Percentiles rank a stretch among this genome's conserved stretches.
These are phyloP conservation scores for Eutrema heterophyllum DNA, from an alignment of 345 rosid genomes.

Conservation along the genomic window DNA sequence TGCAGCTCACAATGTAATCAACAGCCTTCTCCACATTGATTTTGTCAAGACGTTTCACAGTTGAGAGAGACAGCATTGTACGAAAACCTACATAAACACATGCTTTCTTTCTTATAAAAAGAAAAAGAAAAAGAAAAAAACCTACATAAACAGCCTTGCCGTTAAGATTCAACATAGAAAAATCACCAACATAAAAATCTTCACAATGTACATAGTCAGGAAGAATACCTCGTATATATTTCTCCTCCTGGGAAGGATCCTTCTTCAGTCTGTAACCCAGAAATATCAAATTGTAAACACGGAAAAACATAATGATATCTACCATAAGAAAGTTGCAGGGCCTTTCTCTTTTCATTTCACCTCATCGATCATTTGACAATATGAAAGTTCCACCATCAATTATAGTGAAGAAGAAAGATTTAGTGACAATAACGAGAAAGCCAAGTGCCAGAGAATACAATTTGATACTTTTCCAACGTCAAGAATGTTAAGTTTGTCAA, in stretches of 20 bases:
- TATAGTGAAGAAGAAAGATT: background rate
- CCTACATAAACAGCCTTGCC: too few species aligned
- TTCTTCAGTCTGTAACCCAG: constrained; percentile 78
- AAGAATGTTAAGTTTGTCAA: constrained; percentile 62
- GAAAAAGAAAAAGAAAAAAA: too few species aligned
- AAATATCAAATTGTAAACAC: constrained; percentile 47
- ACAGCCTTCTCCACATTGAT: constrained; percentile 78
- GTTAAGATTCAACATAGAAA: constrained; percentile 2
- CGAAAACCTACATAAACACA: constrained; percentile 60
- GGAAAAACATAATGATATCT: constrained; percentile 17
- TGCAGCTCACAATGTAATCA: constrained; percentile 76
- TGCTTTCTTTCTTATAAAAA: too few species aligned
- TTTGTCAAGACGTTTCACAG: constrained; percentile 52
- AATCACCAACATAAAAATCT: background rate
- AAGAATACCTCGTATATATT: constrained; percentile 76
- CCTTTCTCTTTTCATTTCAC: background rate
- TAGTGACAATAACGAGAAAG: background rate
- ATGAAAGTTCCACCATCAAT: background rate
- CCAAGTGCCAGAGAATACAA: constrained; percentile 62
- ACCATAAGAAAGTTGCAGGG: background rate
- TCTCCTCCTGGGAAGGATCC: constrained; percentile 98
- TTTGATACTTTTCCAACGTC: constrained; percentile 59
- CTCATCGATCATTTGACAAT: background rate
- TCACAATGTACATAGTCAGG: too few species aligned
- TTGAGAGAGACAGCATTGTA: constrained; percentile 82